Base-by-base conservation (phyloP, 495 filamentous ascomycete genomes). In the Usnea hakonensis region DNA sequence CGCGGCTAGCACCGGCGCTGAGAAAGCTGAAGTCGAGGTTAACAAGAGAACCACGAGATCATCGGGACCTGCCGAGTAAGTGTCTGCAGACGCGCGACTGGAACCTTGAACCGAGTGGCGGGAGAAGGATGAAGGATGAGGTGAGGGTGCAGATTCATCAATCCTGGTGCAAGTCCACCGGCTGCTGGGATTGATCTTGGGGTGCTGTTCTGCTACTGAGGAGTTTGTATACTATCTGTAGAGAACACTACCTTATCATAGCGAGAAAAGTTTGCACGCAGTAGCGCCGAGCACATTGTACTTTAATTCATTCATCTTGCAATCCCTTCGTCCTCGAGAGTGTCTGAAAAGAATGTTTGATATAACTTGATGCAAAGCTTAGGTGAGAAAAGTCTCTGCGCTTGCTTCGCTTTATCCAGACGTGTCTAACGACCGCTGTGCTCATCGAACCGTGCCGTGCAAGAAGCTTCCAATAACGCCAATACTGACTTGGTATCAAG, bases 21-120 rank as follows among this genome's bases (percentile, higher is more conserved):
- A 79, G 50, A 76, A 77, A 65, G 73, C 70, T 19, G 74, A 77
- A 72, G 72, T 75, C 19, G 78, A 80, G 68, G 64, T 75, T 26
- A 86, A 83, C 75, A 87, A 87, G 84, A 78, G 85, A 67, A 77
- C 74, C 55, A 86, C 84, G 23, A 76, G 84, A 38, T 83, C 81
- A n/a, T 80, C 78, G 30, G 79, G 76, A n/a, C 75, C 70, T 26
- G 69, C 70, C 21, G 69, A 70, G 52, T 70, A 21, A 55, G 1
- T n/a, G 6, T 40, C 13, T 26, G 48, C 59, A 61, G 8, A 32
- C 16, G 8, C 14, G 26, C 32, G 16, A 30, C 10, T 19, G 28
- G 36, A 44, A 35, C 5, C 16, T 54, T 16, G 19, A 6, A 10
- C 37, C 41, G 19, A 17, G 36, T 26, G 53, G 30, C 30, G 26